Base-by-base conservation (phyloP, 2,329 filamentous ascomycete species). In the Elsinoe fawcettii region DNA sequence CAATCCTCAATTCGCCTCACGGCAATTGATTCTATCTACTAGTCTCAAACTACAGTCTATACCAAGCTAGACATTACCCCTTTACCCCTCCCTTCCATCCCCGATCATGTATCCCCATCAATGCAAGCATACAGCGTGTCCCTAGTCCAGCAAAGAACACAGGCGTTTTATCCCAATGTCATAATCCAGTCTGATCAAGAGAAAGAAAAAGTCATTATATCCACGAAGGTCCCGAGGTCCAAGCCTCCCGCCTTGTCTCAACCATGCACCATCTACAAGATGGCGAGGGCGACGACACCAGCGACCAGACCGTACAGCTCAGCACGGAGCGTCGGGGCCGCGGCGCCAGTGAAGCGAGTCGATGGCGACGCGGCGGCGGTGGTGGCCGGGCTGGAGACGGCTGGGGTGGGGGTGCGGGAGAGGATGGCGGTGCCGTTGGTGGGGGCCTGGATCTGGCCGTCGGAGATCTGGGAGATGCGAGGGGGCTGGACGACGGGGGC, bases 261-360 rank as follows among this genome's bases (percentile, higher is more conserved):
- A 9, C 1, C 37, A 6, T 41, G 6, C 11, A 20, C 18, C 6
- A 37, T 34, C 37, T 56, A 56, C 41, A 56, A 37, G 8, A 46
- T 22, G 8, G 43, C 54, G 22, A 56, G 18, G 2, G 41, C 54
- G 3, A 66, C 60, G 1, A 61, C 30, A 63, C 64, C 68, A 30
- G 66, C 67, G 36, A 64, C 66, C 22, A 70, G 58, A 46, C 65
- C 67, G 58, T 66, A 63, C 55, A 67, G 14, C 58, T 62, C 63
- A 46, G 59, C 60, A 43, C 60, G 55, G 51, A 66, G 55, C 51
- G 63, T 59, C 30, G 61, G 61, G n/a, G 62, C 44, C 18, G 66
- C 68, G 43, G 65, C 68, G 49, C 68, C 68, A 34, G 67, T 69
- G 66, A 66, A 69, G n/a, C 59, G 59, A 12, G 60, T 36, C 16